Evolutionary conservation across 768 basidiomycete genomes (phyloP).

Genomic region (Exsudoporus frostii): DNA sequence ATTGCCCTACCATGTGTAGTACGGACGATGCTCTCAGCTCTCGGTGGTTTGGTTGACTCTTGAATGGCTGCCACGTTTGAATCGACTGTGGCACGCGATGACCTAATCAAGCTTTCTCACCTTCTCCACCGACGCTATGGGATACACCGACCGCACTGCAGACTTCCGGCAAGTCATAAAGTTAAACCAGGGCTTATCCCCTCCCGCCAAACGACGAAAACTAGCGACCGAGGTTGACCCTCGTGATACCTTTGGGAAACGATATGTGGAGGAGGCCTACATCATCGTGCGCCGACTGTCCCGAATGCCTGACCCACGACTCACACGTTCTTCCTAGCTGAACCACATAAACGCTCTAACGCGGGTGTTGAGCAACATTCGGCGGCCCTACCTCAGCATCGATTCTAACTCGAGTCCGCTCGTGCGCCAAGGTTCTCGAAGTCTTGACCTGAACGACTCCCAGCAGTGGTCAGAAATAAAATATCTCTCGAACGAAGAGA

Average conservation of each 20-base stretch:
- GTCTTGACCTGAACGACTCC: conserved; percentile 52
- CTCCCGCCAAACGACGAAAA: conserved; percentile 54
- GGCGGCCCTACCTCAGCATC: conserved; percentile 85
- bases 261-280: conserved; percentile 75
- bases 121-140: conserved; percentile 40
- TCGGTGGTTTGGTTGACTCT: conserved; percentile 21
- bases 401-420: conserved; percentile 55
- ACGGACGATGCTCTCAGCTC: conserved; percentile 21
- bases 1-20: conserved; percentile 7
- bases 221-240: conserved; percentile 35
- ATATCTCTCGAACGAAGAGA: conserved; percentile 81
- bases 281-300: conserved; percentile 47
- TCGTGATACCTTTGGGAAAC: conserved; percentile 51
- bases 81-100: conserved; percentile 1
- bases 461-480: conserved; percentile 62
- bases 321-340: conserved; percentile 42
- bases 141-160: conserved; percentile 54
- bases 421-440: conserved; percentile 47
- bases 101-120: background rate
- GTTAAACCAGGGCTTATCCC: conserved; percentile 40
- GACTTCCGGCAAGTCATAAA: conserved; percentile 56
- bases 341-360: conserved; percentile 69
- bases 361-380: conserved; percentile 70
- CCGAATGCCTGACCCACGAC: background rate
- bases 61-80: background rate